Conservation (phyloP, 495 filamentous ascomycete genomes). For the Trichoderma reesei region DNA sequence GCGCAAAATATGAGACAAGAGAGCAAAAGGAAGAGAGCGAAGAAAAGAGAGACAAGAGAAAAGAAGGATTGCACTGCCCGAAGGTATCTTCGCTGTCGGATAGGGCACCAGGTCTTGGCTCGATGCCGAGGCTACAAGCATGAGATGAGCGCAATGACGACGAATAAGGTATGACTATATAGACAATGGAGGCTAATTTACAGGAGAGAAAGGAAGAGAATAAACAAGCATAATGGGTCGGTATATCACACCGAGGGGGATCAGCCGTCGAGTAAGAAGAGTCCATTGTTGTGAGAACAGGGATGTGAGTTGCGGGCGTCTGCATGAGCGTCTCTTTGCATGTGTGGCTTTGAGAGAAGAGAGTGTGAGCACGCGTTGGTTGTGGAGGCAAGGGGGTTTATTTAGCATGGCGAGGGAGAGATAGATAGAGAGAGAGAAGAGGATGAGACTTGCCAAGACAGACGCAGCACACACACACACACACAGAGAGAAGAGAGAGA, state of each 20-base stretch:
- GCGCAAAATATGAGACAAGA: neutral
- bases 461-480: too few relatives aligned
- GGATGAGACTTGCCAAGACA: slow-evolving; percentile 2
- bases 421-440: neutral
- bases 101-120: neutral
- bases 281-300: too few relatives aligned
- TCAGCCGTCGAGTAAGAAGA: too few relatives aligned
- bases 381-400: neutral
- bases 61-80: neutral
- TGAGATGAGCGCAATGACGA: neutral
- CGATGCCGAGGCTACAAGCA: neutral
- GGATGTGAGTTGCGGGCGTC: too few relatives aligned
- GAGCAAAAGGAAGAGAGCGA: neutral
- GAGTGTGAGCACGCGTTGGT: too few relatives aligned
- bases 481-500: too few relatives aligned
- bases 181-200: neutral
- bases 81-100: neutral
- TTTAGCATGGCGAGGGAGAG: neutral
- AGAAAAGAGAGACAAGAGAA: neutral
- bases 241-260: neutral
- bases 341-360: too few relatives aligned
- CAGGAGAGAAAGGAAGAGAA: neutral
- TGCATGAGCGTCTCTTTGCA: too few relatives aligned
- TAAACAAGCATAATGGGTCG: too few relatives aligned
- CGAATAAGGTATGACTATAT: slow-evolving; percentile 1